Conservation (phyloP, 768 basidiomycete species). For the Zangia roseola region DNA sequence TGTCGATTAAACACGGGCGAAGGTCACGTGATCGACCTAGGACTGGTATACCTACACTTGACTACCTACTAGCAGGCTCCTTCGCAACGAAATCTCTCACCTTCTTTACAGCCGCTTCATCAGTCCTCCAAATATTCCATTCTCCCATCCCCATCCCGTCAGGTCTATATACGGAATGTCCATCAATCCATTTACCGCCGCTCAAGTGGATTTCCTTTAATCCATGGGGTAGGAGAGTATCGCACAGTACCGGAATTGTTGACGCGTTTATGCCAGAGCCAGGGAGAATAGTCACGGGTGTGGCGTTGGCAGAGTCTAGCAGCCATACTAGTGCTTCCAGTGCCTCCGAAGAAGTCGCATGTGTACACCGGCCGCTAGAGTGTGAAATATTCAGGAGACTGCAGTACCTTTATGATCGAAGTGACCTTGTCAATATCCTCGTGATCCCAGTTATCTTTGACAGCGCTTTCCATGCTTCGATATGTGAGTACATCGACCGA, state of each 20-base stretch:
- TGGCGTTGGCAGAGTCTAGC: conserved; percentile 25
- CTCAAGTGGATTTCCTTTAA: conserved; percentile 74
- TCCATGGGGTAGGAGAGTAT: conserved; percentile 52
- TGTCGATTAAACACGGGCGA: conserved; percentile 16
- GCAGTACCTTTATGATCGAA: neutral
- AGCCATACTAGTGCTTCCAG: conserved; percentile 42
- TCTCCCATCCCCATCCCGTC: conserved; percentile 73
- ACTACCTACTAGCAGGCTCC: too few species aligned
- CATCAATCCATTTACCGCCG: conserved; percentile 61
- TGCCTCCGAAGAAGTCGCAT: conserved; percentile 38
- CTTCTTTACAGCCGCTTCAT: conserved; percentile 46
- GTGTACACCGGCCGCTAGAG: conserved; percentile 53
- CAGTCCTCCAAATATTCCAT: conserved; percentile 71
- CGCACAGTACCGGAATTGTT: conserved; percentile 51
- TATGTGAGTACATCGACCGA: neutral
- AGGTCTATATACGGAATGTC: conserved; percentile 50
- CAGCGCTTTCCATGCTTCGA: conserved; percentile 40
- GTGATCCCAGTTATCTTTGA: conserved; percentile 60
- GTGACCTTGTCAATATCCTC: conserved; percentile 76
- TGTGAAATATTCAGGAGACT: neutral
- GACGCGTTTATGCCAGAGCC: conserved; percentile 71
- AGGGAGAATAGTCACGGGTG: conserved; percentile 50
- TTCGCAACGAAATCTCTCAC: conserved; percentile 44
- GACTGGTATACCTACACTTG: too few species aligned
- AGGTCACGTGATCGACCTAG: conserved; percentile 29